Conservation (phyloP, 2,329 filamentous ascomycete species). For the Paecilomyces variotii region DNA sequence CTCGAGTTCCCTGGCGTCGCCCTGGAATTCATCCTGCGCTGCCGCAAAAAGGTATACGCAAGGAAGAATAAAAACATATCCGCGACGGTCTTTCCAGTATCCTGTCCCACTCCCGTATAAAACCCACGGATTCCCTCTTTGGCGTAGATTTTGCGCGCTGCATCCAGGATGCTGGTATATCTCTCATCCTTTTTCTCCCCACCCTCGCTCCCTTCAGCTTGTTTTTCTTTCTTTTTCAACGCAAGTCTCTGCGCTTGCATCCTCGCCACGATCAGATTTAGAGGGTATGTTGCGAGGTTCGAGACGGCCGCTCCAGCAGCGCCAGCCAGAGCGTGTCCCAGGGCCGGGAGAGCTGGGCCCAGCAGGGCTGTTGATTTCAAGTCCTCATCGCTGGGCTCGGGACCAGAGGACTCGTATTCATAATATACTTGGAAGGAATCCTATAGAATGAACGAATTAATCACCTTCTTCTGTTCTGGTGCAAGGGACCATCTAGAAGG, state of each 20-base stretch:
- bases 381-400: conserved; percentile 14
- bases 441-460: background rate
- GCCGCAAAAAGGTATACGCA: conserved; percentile 57
- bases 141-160: conserved; percentile 60
- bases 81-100: conserved; percentile 58
- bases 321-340: conserved; percentile 76
- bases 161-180: conserved; percentile 62
- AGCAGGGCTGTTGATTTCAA: conserved; percentile 25
- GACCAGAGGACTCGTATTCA: conserved; percentile 26
- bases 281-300: conserved; percentile 70
- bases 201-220: conserved; percentile 44
- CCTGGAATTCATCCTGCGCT: conserved; percentile 35
- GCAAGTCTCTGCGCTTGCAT: conserved; percentile 68
- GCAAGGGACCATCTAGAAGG: background rate
- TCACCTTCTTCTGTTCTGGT: background rate
- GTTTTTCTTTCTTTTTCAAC: conserved; percentile 24
- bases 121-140: conserved; percentile 67
- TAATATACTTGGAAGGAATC: conserved; percentile 29
- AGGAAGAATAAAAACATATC: conserved; percentile 85
- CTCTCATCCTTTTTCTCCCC: conserved; percentile 34
- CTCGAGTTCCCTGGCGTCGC: conserved; percentile 13
- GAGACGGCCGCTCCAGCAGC: conserved; percentile 70
- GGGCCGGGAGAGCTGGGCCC: conserved; percentile 53
- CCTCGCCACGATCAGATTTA: conserved; percentile 73
- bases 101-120: conserved; percentile 57